Evolutionary conservation across 176 grass and related monocot genomes (phyloP), one percentile per base, ranked within the genome.

Genomic region (Leersia perrieri): DNA sequence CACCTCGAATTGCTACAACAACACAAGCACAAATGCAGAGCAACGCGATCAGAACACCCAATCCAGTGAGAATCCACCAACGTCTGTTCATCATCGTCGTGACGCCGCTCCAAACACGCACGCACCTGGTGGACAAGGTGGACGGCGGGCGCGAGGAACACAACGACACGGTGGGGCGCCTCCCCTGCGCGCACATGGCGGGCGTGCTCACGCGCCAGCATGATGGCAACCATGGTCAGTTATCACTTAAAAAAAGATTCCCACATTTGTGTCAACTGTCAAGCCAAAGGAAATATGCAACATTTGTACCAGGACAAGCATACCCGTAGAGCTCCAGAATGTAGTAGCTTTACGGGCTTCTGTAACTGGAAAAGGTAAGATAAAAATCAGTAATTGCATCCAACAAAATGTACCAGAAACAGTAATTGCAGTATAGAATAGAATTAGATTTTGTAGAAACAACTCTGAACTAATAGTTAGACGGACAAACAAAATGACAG

Each of bases 111-210:
- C 13, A 25, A 51, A 39, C 47, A 51, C 63, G n/a, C n/a, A n/a
- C n/a, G 8, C 47, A 90, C 90, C 86, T 93, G 91, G 63, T 85
- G 60, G 68, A 90, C 88, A 36, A 93, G 85, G 74, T 87, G 73
- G 55, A 93, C 88, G 14, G 91, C 90, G 53, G 88, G 84, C 53
- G 88, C 85, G 67, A 93, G 88, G 75, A 87, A 93, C 35, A 93
- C 27, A 39, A 93, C 86, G 72, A 68, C 7, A 39, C 82, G 78
- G 61, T 74, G 79, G 33, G 73, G 79, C 63, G 66, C 40, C 16
- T 81, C 85, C 26, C 72, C 82, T 10, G 51, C 13, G 16, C 73
- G 85, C 68, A 70, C 60, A 39, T 74, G 61, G 58, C 73, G 82
- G 0, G 36, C 77, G 66, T 85, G 68, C 63, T 93, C 81, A 9